Percentiles rank a stretch among this genome's conserved stretches.
Evolutionary conservation across 116 monocot species (phyloP).

Genomic region (Thalassia testudinum): DNA sequence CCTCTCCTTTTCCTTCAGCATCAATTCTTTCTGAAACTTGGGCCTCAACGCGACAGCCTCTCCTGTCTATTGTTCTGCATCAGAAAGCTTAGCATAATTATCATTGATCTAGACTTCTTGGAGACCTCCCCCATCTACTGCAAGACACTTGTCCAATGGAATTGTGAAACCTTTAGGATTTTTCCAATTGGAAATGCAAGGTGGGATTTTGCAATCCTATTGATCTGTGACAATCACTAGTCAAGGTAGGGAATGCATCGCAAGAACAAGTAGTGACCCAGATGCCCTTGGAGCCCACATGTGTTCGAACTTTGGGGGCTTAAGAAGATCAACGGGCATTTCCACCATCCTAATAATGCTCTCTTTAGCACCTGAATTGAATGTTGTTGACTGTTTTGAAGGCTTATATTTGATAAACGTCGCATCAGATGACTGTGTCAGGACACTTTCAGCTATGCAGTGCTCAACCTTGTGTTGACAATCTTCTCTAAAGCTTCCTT

Average conservation of each 20-base stretch:
- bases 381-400: constrained; percentile 72
- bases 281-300: constrained; percentile 82
- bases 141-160: constrained; percentile 86
- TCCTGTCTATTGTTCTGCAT: constrained; percentile 93
- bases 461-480: constrained; percentile 73
- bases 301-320: constrained; percentile 98
- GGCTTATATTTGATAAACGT: constrained; percentile 96
- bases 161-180: constrained; percentile 97
- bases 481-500: no score
- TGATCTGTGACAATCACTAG: constrained; percentile 98
- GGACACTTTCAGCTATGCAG: constrained; percentile 92
- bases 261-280: constrained; percentile 85
- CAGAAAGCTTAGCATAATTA: no score
- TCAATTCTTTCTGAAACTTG: no score
- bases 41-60: constrained; percentile 96
- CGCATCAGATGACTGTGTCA: constrained; percentile 56
- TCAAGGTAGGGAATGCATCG: constrained; percentile 96
- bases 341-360: no score
- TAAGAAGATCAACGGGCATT: constrained; percentile 86
- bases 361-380: constrained; percentile 93
- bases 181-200: constrained; percentile 99
- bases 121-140: constrained; percentile 88
- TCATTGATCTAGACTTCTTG: constrained; percentile 99
- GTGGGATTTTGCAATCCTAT: constrained; percentile 98
- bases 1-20: no score